phyloP scores from a whole-genome alignment of 495 filamentous ascomycete genomes.

The Neurospora hispaniola region DNA sequence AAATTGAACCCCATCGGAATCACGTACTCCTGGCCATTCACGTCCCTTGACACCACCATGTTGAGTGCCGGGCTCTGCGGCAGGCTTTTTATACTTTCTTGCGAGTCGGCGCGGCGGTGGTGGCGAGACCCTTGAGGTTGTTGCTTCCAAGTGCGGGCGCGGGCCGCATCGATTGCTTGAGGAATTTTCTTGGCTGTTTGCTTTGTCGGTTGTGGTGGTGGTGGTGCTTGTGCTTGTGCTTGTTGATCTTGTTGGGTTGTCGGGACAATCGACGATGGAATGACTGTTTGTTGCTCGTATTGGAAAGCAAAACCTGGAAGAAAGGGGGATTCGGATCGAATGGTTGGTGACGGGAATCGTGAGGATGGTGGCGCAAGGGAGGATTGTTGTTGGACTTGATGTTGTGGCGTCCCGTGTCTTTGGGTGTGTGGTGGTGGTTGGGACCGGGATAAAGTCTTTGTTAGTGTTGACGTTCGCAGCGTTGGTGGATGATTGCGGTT shows the following conservation, averaged over 20 bases:
- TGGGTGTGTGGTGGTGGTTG: background rate
- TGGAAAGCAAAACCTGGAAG: background rate
- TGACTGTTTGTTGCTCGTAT: background rate
- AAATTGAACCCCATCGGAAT: constrained; percentile 48
- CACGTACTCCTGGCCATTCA: constrained; percentile 30
- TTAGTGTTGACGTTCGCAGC: constrained; percentile 5
- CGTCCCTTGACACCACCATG: constrained; percentile 27
- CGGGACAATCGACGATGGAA: background rate
- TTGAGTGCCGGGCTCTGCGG: constrained; percentile 43
- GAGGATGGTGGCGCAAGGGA: background rate
- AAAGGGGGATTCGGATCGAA: background rate
- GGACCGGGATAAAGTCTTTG: background rate
- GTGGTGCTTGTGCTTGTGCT: background rate
- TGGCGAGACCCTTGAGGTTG: background rate
- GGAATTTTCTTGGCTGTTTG: background rate
- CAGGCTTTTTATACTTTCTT: constrained; percentile 28
- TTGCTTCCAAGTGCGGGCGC: background rate
- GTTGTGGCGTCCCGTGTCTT: background rate
- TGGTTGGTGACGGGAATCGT: background rate
- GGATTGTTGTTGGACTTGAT: background rate
- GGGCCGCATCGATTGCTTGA: background rate
- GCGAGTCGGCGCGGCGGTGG: constrained; percentile 6
- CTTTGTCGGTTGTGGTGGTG: background rate
- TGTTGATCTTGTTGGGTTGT: background rate
- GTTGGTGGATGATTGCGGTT: constrained; percentile 2